Evolutionary conservation across 2,329 filamentous ascomycete species (phyloP).

Genomic region (Aspergillus awamori): DNA sequence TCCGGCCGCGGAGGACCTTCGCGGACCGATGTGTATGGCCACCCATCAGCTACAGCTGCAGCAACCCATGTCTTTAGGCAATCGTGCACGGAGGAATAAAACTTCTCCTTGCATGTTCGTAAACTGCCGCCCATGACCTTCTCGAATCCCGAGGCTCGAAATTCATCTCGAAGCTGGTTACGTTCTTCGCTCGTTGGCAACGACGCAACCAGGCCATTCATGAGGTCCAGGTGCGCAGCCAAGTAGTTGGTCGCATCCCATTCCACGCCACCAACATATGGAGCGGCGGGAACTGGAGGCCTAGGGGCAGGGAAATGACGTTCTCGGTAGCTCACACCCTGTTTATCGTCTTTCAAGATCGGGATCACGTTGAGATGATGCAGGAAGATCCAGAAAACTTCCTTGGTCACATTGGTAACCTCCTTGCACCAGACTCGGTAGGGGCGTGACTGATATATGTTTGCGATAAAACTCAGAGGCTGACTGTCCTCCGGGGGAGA

Average conservation of each 20-base stretch:
- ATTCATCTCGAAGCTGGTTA: constrained; percentile 74
- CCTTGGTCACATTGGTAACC: constrained; percentile 87
- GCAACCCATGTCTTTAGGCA: constrained; percentile 87
- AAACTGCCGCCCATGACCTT: constrained; percentile 82
- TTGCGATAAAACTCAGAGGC: constrained; percentile 81
- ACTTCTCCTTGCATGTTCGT: constrained; percentile 94
- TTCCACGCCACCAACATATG: constrained; percentile 95
- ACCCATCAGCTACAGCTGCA: constrained; percentile 83
- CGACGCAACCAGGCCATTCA: constrained; percentile 87
- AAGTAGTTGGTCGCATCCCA: constrained; percentile 99
- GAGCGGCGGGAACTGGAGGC: constrained; percentile 88
- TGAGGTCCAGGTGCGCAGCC: constrained; percentile 84
- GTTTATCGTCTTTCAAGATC: constrained; percentile 37
- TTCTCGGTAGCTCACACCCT: constrained; percentile 45
- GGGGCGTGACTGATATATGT: constrained; percentile 83
- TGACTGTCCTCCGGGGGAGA: constrained; percentile 73
- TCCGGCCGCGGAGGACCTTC: constrained; percentile 49
- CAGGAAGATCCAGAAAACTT: constrained; percentile 99
- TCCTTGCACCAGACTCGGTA: constrained; percentile 96
- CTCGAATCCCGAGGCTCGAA: constrained; percentile 86
- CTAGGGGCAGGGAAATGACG: constrained; percentile 82
- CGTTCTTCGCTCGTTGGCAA: constrained; percentile 70
- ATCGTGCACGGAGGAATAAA: constrained; percentile 90
- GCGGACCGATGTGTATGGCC: constrained; percentile 79
- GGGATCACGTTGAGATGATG: constrained; percentile 89